phyloP scores from a whole-genome alignment of 805 yeast genomes.

The Cyberlindnera samutprakarnensis region DNA sequence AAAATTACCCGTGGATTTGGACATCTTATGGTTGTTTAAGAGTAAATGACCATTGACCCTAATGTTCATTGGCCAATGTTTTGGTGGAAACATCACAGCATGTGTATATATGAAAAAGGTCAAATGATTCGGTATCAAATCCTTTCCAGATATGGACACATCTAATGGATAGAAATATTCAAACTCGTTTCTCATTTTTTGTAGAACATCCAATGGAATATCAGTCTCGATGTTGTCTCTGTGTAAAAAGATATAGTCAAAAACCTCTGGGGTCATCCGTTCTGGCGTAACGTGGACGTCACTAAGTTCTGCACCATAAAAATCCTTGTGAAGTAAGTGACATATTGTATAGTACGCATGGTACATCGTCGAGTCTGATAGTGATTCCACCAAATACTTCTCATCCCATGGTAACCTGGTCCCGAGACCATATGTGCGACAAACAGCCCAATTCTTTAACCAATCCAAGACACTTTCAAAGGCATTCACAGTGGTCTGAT shows the following conservation, averaged over 20 bases:
- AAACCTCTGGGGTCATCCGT: conserved; percentile 86
- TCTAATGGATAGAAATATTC: conserved; percentile 96
- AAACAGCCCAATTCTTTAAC: conserved; percentile 98
- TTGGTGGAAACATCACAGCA: conserved; percentile 86
- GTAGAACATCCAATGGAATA: conserved; percentile 61
- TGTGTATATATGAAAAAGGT: conserved; percentile 92
- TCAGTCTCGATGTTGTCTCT: conserved; percentile 46
- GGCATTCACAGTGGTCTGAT: conserved; percentile 78
- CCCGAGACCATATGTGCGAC: conserved; percentile 94
- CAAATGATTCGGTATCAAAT: conserved; percentile 93
- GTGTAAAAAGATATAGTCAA: conserved; percentile 81
- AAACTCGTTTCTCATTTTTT: conserved; percentile 82
- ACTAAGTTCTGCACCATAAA: conserved; percentile 72
- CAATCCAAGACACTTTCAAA: conserved; percentile 91
- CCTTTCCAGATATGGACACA: conserved; percentile 89
- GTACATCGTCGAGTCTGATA: conserved; percentile 92
- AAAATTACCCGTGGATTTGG: conserved; percentile 96
- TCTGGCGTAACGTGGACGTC: conserved; percentile 67
- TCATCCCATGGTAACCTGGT: conserved; percentile 96
- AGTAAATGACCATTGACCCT: conserved; percentile 94
- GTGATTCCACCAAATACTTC: conserved; percentile 84
- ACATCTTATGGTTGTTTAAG: conserved; percentile 95
- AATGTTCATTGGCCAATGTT: conserved; percentile 89
- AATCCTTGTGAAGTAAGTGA: conserved; percentile 80
- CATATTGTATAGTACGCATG: conserved; percentile 90